Conservation (phyloP, 441 rosid genomes). For the Populus hybrid region DNA sequence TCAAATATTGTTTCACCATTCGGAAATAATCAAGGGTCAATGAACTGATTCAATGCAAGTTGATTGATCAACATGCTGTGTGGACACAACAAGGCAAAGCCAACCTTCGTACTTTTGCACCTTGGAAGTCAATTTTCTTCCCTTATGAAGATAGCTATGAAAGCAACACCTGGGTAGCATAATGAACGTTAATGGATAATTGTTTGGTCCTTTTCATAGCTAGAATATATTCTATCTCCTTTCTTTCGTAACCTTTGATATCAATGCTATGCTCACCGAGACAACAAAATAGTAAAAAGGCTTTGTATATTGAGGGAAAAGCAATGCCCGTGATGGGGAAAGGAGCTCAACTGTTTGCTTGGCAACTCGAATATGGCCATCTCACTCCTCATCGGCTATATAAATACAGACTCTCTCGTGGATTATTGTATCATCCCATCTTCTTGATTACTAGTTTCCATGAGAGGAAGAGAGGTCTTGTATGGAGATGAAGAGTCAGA, state of each 20-base stretch:
- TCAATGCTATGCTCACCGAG: neutral
- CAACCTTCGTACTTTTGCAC: neutral
- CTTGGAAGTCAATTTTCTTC: neutral
- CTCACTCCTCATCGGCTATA: slow-evolving; percentile 13
- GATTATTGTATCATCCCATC: neutral
- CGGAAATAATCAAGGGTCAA: slow-evolving; percentile 6
- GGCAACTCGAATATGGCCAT: neutral
- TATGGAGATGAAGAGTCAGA: slow-evolving; percentile 35
- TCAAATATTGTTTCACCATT: neutral
- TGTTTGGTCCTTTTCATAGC: neutral
- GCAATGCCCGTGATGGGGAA: no score
- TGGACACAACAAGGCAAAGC: neutral
- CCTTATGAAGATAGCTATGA: neutral
- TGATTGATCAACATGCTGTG: slow-evolving; percentile 3
- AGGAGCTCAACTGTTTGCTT: neutral
- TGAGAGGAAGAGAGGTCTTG: slow-evolving; percentile 40
- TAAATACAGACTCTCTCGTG: slow-evolving; percentile 16
- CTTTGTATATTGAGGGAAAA: neutral
- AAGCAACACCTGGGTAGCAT: neutral
- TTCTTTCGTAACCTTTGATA: neutral
- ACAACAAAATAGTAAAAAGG: neutral
- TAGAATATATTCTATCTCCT: slow-evolving; percentile 20
- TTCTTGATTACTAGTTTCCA: neutral
- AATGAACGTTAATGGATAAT: neutral
- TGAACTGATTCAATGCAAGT: slow-evolving; percentile 26